Base-by-base conservation (phyloP, 2,329 filamentous ascomycete genomes). In the Lachnellula willkommii region DNA sequence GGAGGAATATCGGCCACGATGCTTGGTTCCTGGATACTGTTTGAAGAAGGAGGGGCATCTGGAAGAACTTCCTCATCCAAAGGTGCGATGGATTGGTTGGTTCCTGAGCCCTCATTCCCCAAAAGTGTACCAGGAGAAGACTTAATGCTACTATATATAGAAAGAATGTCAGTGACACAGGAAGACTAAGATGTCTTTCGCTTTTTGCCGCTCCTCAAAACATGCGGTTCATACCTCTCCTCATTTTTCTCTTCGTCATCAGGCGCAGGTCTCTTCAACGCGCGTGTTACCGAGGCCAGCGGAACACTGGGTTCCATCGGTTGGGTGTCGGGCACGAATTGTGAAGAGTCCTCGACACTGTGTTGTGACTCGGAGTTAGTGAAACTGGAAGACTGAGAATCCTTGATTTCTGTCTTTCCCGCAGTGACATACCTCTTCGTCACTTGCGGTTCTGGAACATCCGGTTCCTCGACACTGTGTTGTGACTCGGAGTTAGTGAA, bases 1-100 rank as follows among this genome's bases (percentile, higher is more conserved):
- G 55, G 55, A 15, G 55, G 40, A 11, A 57, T 57, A 39, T 57
- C 50, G 35, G n/a, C 55, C 1, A 57, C 52, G 24, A 47, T 57
- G 35, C 51, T 51, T 24, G 55, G 47, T 12, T 57, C 47, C 37
- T 54, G 55, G 8, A 57, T 37, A 28, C 47, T 54, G 11, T 35
- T 53, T 7, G 50, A 50, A 12, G 50, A 43, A 24, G 54, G 39
- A 36, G 46, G 37, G 11, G 39, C 26, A 45, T 45, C 20, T 20
- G 42, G 9, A 22, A 45, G 22, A 36, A 36, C 12, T 17, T 49
- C 26, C 12, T 49, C 47, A 39, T 20, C 45, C 28, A 32, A 32
- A 32, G 28, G 7, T 32, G 28, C 7, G 8, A 32, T 32, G 7
- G 8, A 8, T 9, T 32, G 28, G 28, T 11, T 32, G 28, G 9